Conservation (phyloP, 192 early-diverging fungal genomes). For the Coemansia sp. region DNA sequence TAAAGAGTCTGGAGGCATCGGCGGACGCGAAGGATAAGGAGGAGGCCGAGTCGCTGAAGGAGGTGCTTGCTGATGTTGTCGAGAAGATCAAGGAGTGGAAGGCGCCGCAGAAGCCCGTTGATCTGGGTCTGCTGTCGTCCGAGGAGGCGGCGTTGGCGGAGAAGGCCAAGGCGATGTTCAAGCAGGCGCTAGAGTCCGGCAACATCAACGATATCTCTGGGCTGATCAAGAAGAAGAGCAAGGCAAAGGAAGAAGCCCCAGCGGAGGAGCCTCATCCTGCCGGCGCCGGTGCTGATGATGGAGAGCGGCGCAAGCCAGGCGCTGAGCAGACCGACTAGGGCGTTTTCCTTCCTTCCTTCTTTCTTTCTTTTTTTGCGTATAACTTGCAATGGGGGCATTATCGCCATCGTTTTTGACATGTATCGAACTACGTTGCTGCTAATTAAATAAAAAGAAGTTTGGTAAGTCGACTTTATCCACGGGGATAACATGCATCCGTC, state of each 20-base stretch:
- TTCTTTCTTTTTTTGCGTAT: neutral
- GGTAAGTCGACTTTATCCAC: no score
- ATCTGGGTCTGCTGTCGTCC: slow-evolving; percentile 20
- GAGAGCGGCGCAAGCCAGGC: slow-evolving; percentile 19
- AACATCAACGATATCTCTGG: slow-evolving; percentile 42
- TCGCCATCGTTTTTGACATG: no score
- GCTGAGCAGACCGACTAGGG: slow-evolving; percentile 5
- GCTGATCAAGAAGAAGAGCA: slow-evolving; percentile 27
- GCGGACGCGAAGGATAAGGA: slow-evolving; percentile 18
- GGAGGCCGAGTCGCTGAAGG: slow-evolving; percentile 23
- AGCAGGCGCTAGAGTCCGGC: slow-evolving; percentile 46
- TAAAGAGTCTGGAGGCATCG: slow-evolving; percentile 11
- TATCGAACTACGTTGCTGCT: no score
- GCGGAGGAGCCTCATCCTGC: neutral
- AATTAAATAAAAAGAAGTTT: no score
- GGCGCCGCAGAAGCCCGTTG: slow-evolving; percentile 29
- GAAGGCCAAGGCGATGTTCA: slow-evolving; percentile 45
- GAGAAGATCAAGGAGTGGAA: slow-evolving; percentile 53
- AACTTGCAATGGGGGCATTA: neutral
- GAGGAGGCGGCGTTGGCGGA: slow-evolving; percentile 37
- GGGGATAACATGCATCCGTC: no score
- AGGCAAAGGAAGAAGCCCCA: no score
- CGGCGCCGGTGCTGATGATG: slow-evolving; percentile 1
- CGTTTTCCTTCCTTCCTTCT: neutral
- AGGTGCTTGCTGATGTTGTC: slow-evolving; percentile 45